These are phyloP conservation scores for Phytophthora kernoviae DNA, from an alignment of 352 stramenopile species.

Conservation along the genomic window DNA sequence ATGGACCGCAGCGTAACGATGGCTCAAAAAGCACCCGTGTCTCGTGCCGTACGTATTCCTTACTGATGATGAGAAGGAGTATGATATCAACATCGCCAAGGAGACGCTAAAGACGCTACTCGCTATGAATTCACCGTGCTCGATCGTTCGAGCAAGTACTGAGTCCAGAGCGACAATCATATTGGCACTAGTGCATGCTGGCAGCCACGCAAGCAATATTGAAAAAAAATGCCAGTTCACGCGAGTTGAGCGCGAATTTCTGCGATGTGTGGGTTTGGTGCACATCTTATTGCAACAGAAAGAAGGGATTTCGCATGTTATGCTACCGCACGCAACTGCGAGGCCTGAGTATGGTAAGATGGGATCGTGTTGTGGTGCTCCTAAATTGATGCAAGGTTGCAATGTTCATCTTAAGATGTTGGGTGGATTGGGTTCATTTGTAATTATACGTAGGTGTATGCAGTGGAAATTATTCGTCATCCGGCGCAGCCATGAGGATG, in stretches of 20 bases:
- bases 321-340: too few species aligned
- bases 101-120: conserved; percentile 89
- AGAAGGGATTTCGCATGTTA: too few species aligned
- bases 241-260: too few species aligned
- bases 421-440: too few species aligned
- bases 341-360: too few species aligned
- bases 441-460: conserved; percentile 1
- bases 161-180: conserved; percentile 8
- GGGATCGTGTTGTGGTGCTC: neutral
- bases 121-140: conserved; percentile 85
- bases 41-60: conserved; percentile 90
- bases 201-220: too few species aligned
- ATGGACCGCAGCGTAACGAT: conserved; percentile 80
- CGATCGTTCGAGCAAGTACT: conserved; percentile 70
- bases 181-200: conserved; percentile 7
- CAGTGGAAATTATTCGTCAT: conserved; percentile 28
- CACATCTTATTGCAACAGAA: too few species aligned
- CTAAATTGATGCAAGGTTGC: conserved; percentile 5
- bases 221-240: too few species aligned
- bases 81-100: conserved; percentile 88
- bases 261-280: too few species aligned
- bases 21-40: conserved; percentile 81
- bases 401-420: neutral
- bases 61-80: conserved; percentile 90
- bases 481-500: conserved; percentile 46